Conservation (phyloP, 73 alveolate genomes). For the Paramecium primaurelia region DNA sequence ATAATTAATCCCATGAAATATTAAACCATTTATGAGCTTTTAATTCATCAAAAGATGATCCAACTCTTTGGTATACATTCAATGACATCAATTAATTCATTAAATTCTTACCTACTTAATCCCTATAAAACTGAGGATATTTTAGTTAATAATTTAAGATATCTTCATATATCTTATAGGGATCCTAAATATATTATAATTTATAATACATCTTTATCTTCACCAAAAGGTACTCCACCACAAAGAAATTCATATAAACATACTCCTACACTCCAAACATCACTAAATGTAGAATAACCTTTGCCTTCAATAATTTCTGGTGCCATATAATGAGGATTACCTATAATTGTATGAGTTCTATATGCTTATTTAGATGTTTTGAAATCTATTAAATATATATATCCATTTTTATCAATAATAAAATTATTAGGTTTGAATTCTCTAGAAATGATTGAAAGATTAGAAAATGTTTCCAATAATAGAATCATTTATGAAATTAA, state of each 20-base stretch:
- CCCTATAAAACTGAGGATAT: slow-evolving; percentile 47
- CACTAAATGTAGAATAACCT: slow-evolving; percentile 54
- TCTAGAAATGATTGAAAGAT: neutral
- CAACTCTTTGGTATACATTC: slow-evolving; percentile 44
- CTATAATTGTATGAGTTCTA: neutral
- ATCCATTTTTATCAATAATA: neutral
- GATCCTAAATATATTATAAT: slow-evolving; percentile 45
- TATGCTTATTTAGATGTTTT: neutral
- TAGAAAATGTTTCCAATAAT: neutral
- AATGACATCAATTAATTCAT: slow-evolving; percentile 19
- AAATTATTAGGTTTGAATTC: slow-evolving; percentile 13
- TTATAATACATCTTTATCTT: slow-evolving; percentile 49
- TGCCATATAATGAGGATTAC: slow-evolving; percentile 68
- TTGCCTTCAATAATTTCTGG: slow-evolving; percentile 70
- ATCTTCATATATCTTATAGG: slow-evolving; percentile 69
- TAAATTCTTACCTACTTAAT: slow-evolving; percentile 3
- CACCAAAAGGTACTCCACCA: slow-evolving; percentile 81
- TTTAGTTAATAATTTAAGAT: slow-evolving; percentile 3
- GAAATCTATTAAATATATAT: neutral
- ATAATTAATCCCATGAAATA: neutral
- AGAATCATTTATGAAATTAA: neutral
- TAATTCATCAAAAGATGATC: slow-evolving; percentile 45
- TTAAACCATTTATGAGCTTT: slow-evolving; percentile 59
- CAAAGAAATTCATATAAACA: slow-evolving; percentile 75
- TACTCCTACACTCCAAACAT: slow-evolving; percentile 65